phyloP scores from a whole-genome alignment of 2,329 filamentous ascomycete species.

The Curvularia hawaiiensis region DNA sequence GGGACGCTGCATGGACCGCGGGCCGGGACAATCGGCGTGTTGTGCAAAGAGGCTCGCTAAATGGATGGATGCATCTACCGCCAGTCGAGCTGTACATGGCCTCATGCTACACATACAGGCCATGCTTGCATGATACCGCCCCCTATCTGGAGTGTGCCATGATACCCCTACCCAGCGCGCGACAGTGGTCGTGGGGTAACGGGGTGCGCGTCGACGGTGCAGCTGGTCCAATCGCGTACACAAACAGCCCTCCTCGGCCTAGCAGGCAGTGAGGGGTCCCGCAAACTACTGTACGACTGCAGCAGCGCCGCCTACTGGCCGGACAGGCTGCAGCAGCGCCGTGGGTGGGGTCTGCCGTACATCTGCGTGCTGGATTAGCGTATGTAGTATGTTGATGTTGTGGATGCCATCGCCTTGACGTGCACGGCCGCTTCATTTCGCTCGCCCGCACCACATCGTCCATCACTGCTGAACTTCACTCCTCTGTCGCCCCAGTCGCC shows the following conservation, averaged over 20 bases:
- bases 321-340: slow-evolving; percentile 7
- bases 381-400: slow-evolving; percentile 25
- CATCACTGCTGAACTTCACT: slow-evolving; percentile 24
- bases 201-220: slow-evolving; percentile 11
- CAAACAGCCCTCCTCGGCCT: slow-evolving; percentile 22
- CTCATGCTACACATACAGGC: neutral
- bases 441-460: slow-evolving; percentile 37
- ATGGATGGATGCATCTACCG: neutral
- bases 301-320: neutral
- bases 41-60: neutral
- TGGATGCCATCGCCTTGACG: slow-evolving; percentile 14
- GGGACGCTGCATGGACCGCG: neutral
- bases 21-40: neutral
- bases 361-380: neutral
- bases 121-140: neutral
- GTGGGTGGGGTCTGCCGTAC: slow-evolving; percentile 6
- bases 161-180: neutral
- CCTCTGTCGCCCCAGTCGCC: slow-evolving; percentile 24
- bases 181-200: slow-evolving; percentile 11
- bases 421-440: slow-evolving; percentile 20
- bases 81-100: neutral
- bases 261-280: slow-evolving; percentile 22
- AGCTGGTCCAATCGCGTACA: slow-evolving; percentile 24
- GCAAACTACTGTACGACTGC: slow-evolving; percentile 9
- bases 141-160: slow-evolving; percentile 1